Base-by-base conservation (phyloP, 2,329 filamentous ascomycete species). In the Scolecobasidium constrictum region DNA sequence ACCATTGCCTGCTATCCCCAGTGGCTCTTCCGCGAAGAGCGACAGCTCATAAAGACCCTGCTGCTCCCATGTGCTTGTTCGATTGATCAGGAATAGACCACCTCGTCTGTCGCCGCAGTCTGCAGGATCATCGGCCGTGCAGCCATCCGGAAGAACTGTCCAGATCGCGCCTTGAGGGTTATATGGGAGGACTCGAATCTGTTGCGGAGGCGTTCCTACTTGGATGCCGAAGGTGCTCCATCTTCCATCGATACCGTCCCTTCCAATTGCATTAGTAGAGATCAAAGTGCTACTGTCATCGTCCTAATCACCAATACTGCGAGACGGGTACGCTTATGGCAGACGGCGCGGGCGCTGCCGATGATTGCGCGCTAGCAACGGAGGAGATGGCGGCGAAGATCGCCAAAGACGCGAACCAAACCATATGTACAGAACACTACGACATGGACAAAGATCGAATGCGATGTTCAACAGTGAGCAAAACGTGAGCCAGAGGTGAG, bases 41-140 rank as follows among this genome's bases (percentile, higher is more conserved):
- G 19, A 33, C 18, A 47, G 21, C 16, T 46, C 42, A 37, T 43
- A 53, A 15, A 52, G 36, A 1, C 50, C 50, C 9, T 47, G 42
- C 20, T 51, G 34, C 3, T 47, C 23, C 49, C 49, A 53, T 20
- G 47, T 49, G 15, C n/a, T 46, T 13, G 51, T 52, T 6, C 23
- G 19, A 23, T 49, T 52, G 13, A 42, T 31, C 9, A 46, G 44
- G 42, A 52, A 46, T 7, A 52, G 31, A 6, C 21, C 34, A 16
- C 52, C 52, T 37, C 52, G 40, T 9, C 38, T 43, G 35, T 52
- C 40, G 4, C 31, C 28, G 44, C 52, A 53, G 6, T 45, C 41
- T 4, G 42, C 22, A 17, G 47, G 42, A 45, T 53, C 49, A 5
- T 35, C 20, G 13, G 35, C 12, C 18, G 36, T 42, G 37, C 48